Base-by-base conservation (phyloP, 2,329 filamentous ascomycete genomes). In the Sporothrix curviconia region DNA sequence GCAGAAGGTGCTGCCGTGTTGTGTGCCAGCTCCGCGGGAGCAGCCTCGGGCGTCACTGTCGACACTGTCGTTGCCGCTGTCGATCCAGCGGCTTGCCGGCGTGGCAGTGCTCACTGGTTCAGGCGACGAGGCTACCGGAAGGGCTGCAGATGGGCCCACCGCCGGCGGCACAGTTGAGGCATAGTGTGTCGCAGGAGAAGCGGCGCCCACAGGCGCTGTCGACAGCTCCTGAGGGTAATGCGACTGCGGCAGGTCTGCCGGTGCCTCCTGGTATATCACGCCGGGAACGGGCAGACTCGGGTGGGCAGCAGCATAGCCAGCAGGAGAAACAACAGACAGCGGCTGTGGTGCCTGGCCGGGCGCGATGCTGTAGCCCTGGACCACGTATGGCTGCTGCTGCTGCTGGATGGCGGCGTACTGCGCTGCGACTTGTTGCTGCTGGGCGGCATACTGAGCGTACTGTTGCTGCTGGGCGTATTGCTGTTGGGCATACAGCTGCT, bases 241-340 rank as follows among this genome's bases (percentile, higher is more conserved):
- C 28, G 49, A n/a, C 24, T 47, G 42, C 19, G 55, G 44, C 9
- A 50, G 50, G 19, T 37, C 60, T 11, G 28, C 32, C 0, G 52
- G 49, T 3, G 55, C 59, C 15, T 61, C 59, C 3, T 55, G 57
- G 37, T 61, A 61, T n/a, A 43, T 12, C 8, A 57, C 50, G 8
- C 57, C 57, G 4, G 59, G 50, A 40, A 34, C 43, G 5, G 57
- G 50, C 24, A 42, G 54, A 24, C 39, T 36, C n/a, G 57, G 51
- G 15, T 46, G 46, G 2, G 42, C 51, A 4, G 53, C 39, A 4
- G 53, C 57, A 22, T 56, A 56, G 7, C 52, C 57, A 1, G 46
- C 39, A 3, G 46, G 39, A 2, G 52, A 43, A 7, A 42, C 25
- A 12, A 24, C 24, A 2, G 40, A 19, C 30, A 39, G 39, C 39